Evolutionary conservation across 1,139 yeast species (phyloP), one percentile per base, ranked within the genome.

Genomic region (Kodamaea plutei): DNA sequence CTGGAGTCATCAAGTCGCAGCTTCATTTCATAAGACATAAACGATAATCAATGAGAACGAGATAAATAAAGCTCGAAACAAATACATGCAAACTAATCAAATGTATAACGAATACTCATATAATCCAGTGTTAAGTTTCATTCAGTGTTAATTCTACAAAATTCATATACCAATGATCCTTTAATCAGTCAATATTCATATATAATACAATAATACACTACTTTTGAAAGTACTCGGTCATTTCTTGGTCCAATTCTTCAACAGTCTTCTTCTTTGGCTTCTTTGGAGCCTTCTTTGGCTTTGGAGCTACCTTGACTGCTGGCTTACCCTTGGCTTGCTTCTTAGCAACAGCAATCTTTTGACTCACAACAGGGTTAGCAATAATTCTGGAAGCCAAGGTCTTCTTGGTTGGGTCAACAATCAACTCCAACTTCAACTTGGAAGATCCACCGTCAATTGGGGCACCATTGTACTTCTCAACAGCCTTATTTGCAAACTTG

Each of bases 201-300:
- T n/a, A n/a, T n/a, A n/a, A n/a, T n/a, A n/a, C n/a, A 9, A 17
- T 17, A 17, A 17, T 17, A 17, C 20, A 4, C 23, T 21, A 21
- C 8, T 9, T 21, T 11, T 21, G 74, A 45, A 83, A 82, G 63
- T 84, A 84, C 53, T 82, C 96, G 43, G 87, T 81, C 96, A 88
- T 88, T 66, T 84, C 94, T 56, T 84, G 88, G 60, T 91, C 98
- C 51, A 89, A 75, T 59, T 85, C 84, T 57, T 85, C 97, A 39
- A 89, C 76, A 29, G 91, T 76, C 67, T 84, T 85, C 47, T 63
- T 69, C 33, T 58, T 61, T 31, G 61, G 59, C 40, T 53, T 55
- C 34, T 52, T 50, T 40, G 46, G 47, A 28, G 34, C 34, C 21
- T 31, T 39, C 26, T 36, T 35, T 15, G 45, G 46, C 28, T 51